These are phyloP conservation scores for Copromyces sp. DNA, from an alignment of 495 filamentous ascomycete species.

Conservation along the genomic window DNA sequence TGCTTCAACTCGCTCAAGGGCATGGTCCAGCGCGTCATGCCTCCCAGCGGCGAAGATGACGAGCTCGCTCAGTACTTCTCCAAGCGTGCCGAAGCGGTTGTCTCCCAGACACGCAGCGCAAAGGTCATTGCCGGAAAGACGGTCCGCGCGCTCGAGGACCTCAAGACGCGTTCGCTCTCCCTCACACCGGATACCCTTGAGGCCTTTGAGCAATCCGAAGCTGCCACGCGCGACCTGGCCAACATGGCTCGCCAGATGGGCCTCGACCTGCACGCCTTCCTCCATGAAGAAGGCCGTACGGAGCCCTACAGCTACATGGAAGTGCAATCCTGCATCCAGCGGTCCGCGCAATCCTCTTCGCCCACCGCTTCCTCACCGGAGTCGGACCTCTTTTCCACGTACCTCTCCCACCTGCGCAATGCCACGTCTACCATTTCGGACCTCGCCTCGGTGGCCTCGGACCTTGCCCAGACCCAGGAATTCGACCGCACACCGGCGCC, in stretches of 20 bases:
- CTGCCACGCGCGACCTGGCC: conserved; percentile 54
- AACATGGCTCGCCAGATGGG: conserved; percentile 58
- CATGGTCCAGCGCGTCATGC: conserved; percentile 55
- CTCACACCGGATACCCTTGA: conserved; percentile 48
- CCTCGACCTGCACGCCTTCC: conserved; percentile 48
- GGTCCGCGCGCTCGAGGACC: conserved; percentile 63
- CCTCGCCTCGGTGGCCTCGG: conserved; percentile 58
- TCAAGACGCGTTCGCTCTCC: conserved; percentile 66
- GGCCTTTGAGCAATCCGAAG: conserved; percentile 48
- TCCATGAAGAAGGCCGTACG: conserved; percentile 64
- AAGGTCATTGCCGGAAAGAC: conserved; percentile 81
- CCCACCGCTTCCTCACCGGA: conserved; percentile 35
- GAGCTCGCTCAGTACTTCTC: conserved; percentile 57
- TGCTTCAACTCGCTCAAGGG: conserved; percentile 51
- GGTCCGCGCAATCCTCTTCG: conserved; percentile 29
- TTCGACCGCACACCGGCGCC: conserved; percentile 66
- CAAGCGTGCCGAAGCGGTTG: conserved; percentile 60
- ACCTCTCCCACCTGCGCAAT: conserved; percentile 54
- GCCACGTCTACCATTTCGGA: conserved; percentile 59
- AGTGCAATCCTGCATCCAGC: conserved; percentile 50
- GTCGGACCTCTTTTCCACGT: conserved; percentile 55
- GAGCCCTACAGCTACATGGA: conserved; percentile 57
- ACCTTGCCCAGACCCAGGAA: conserved; percentile 71
- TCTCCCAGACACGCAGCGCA: conserved; percentile 65
- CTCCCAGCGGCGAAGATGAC: conserved; percentile 42